phyloP scores from a whole-genome alignment of 257 asterid species.

The Primulina eburnea region DNA sequence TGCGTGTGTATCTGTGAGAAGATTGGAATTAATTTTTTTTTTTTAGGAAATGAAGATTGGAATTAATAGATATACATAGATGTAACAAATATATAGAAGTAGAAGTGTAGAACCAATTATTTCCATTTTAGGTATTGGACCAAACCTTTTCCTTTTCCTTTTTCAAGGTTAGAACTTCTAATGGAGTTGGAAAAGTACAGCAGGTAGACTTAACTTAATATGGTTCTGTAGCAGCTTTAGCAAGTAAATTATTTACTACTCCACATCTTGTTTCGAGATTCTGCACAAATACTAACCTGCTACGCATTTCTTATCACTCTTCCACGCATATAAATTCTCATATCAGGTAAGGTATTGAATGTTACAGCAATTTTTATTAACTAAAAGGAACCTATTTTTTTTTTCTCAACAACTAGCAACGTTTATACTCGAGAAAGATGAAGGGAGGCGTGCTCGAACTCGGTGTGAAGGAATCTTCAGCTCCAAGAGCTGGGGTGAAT shows the following conservation, averaged over 20 bases:
- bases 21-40: no score
- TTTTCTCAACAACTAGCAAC: background rate
- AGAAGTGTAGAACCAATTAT: background rate
- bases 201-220: constrained; percentile 25
- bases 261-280: constrained; percentile 8
- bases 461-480: constrained; percentile 30
- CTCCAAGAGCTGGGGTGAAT: constrained; percentile 19
- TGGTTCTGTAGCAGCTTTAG: constrained; percentile 4
- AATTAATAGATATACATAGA: no score
- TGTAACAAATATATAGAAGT: no score
- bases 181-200: constrained; percentile 24
- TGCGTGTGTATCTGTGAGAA: no score
- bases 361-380: background rate
- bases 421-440: constrained; percentile 9
- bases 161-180: background rate
- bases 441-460: constrained; percentile 26
- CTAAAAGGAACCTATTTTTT: background rate
- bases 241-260: constrained; percentile 28
- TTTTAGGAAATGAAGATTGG: no score
- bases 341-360: background rate
- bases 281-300: constrained; percentile 22
- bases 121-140: background rate
- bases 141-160: background rate
- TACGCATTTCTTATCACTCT: background rate
- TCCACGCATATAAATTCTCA: constrained; percentile 26